phyloP scores from a whole-genome alignment of 2,329 filamentous ascomycete species.

The Cyphellophora europaea region DNA sequence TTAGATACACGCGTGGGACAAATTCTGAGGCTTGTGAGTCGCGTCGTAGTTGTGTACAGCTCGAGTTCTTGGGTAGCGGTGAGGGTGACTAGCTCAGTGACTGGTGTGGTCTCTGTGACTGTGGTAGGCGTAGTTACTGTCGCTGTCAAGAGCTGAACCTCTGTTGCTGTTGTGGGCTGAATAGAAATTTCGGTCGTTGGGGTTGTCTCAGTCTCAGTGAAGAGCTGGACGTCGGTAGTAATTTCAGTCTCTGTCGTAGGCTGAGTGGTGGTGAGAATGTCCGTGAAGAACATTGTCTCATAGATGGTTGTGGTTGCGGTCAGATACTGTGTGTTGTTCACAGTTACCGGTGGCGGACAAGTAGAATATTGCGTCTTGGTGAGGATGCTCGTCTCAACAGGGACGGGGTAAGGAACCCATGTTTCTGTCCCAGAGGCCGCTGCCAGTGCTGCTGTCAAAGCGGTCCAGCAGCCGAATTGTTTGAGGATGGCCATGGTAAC shows the following conservation, averaged over 20 bases:
- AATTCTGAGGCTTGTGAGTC: constrained; percentile 16
- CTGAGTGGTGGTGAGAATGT: constrained; percentile 8
- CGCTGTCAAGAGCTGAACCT: neutral
- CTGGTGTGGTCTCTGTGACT: constrained; percentile 5
- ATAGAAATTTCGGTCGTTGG: neutral
- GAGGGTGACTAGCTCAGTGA: neutral
- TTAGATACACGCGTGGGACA: constrained; percentile 22
- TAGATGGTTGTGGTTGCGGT: constrained; percentile 5
- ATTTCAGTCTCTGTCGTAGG: constrained; percentile 6
- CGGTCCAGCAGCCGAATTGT: neutral
- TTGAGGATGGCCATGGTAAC: neutral
- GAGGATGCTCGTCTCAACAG: neutral
- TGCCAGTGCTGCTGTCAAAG: neutral
- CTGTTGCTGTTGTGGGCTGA: constrained; percentile 2
- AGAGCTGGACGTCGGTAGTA: neutral
- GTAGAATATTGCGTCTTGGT: neutral
- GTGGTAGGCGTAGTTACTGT: constrained; percentile 4
- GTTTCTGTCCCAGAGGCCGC: neutral
- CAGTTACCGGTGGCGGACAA: neutral
- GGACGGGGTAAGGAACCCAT: neutral
- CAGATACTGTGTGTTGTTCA: neutral
- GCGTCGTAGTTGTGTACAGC: constrained; percentile 4
- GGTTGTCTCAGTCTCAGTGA: neutral
- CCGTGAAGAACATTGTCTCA: constrained; percentile 6
- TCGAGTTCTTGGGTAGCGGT: constrained; percentile 4